Conservation (phyloP, 2,329 filamentous ascomycete species). For the Botrytis aclada region DNA sequence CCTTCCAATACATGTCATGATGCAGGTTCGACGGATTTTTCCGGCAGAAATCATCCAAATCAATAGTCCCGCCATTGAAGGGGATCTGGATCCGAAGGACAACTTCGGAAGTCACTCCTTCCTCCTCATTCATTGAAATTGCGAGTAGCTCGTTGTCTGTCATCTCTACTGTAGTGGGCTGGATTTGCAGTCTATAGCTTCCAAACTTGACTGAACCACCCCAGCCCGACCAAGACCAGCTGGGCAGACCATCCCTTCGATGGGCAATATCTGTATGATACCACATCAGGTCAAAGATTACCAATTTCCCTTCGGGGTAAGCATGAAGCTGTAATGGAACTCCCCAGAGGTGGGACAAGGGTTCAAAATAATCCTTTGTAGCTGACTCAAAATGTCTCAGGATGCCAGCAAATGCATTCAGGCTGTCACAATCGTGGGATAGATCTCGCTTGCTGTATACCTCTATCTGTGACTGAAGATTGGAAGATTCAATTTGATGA, state of each 20-base stretch:
- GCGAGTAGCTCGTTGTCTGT: not conserved
- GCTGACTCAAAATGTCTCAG: not conserved
- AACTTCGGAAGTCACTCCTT: not conserved
- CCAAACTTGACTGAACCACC: not conserved
- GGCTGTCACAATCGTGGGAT: not conserved
- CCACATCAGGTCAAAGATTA: not conserved
- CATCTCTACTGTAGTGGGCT: too few relatives aligned
- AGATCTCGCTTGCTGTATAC: not conserved
- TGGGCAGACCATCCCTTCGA: not conserved
- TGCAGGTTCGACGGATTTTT: not conserved
- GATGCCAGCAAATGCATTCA: not conserved
- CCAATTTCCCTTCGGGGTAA: fast-evolving
- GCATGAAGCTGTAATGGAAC: not conserved
- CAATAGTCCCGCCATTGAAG: not conserved
- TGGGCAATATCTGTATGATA: not conserved
- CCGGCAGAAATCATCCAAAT: not conserved
- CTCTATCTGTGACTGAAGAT: not conserved
- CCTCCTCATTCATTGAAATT: fast-evolving
- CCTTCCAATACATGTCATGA: fast-evolving
- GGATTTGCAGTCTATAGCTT: fast-evolving
- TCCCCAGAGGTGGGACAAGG: not conserved
- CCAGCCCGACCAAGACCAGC: not conserved
- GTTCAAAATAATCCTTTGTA: fast-evolving
- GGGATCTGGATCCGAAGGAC: not conserved
- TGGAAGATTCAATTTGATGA: fast-evolving